Conservation (phyloP, 805 yeast genomes). For the Isabelozyma pseudorhagii region DNA sequence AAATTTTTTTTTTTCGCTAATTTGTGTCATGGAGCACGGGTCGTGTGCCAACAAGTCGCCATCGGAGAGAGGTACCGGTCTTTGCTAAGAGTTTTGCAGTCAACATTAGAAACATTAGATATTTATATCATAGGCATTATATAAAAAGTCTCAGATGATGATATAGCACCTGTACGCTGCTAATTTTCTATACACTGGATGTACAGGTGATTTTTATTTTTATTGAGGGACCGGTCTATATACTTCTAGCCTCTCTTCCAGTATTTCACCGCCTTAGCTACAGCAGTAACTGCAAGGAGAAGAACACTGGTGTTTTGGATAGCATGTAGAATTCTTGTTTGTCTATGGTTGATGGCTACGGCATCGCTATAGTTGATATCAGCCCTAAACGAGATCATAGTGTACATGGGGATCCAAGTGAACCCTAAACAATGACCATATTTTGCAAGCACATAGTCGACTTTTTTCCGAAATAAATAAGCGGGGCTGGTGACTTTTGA, state of each 20-base stretch:
- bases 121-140: no score
- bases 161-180: no score
- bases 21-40: background rate
- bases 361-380: slow-evolving; percentile 79
- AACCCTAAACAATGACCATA: slow-evolving; percentile 44
- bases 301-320: slow-evolving; percentile 16
- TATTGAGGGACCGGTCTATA: no score
- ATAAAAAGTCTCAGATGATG: no score
- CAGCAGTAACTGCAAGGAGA: slow-evolving; percentile 2
- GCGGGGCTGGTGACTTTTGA: slow-evolving; percentile 62
- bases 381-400: slow-evolving; percentile 87
- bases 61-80: background rate
- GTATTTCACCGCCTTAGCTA: background rate
- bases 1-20: no score
- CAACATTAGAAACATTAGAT: no score
- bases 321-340: slow-evolving; percentile 45
- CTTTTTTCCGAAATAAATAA: slow-evolving; percentile 61
- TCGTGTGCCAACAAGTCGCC: background rate
- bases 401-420: slow-evolving; percentile 80
- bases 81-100: no score
- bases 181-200: no score
- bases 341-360: slow-evolving; percentile 50
- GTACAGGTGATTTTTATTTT: no score
- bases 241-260: background rate
- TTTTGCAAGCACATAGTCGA: slow-evolving; percentile 65